Percentiles rank a stretch among this genome's conserved stretches.
Conservation (phyloP, 176 grass and related monocot species). For the Aegilops umbellulata region DNA sequence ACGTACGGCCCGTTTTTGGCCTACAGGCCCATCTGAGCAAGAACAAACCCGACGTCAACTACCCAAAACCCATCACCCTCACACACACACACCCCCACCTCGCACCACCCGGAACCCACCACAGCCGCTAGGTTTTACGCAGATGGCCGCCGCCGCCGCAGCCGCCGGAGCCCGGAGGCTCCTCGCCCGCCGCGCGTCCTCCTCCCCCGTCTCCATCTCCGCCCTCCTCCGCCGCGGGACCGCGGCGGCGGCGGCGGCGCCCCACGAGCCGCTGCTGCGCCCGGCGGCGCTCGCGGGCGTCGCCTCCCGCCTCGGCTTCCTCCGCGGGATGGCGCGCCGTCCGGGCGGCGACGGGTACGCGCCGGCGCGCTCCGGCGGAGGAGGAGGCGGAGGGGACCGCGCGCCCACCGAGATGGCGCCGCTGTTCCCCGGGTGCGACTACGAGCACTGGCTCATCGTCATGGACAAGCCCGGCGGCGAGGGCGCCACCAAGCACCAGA, state of each 20-base stretch:
- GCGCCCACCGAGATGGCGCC: conserved; percentile 92
- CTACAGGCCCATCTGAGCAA: not conserved
- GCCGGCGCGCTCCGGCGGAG: conserved; percentile 17
- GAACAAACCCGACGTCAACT: not conserved
- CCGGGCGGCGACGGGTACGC: conserved; percentile 43
- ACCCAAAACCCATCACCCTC: conserved; percentile 14
- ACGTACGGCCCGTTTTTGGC: not conserved
- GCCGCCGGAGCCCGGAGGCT: conserved; percentile 46
- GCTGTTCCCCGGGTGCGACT: conserved; percentile 90
- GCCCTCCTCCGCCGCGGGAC: conserved; percentile 26
- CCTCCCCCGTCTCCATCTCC: conserved; percentile 13
- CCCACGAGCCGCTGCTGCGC: conserved; percentile 27
- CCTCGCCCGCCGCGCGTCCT: conserved; percentile 46
- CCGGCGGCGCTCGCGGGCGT: conserved; percentile 18
- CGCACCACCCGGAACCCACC: not conserved
- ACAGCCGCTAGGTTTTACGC: conserved; percentile 38
- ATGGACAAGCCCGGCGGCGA: conserved; percentile 96
- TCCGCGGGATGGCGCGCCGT: conserved; percentile 49
- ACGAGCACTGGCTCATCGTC: conserved; percentile 99
- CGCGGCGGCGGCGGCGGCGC: not conserved
- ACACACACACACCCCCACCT: not conserved
- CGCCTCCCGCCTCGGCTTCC: conserved; percentile 33
- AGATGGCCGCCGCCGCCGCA: conserved; percentile 33
- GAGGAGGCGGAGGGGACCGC: conserved; percentile 40
- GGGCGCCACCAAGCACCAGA: conserved; percentile 85